Base-by-base conservation (phyloP, 495 filamentous ascomycete genomes). In the Mycothermus thermophilus region DNA sequence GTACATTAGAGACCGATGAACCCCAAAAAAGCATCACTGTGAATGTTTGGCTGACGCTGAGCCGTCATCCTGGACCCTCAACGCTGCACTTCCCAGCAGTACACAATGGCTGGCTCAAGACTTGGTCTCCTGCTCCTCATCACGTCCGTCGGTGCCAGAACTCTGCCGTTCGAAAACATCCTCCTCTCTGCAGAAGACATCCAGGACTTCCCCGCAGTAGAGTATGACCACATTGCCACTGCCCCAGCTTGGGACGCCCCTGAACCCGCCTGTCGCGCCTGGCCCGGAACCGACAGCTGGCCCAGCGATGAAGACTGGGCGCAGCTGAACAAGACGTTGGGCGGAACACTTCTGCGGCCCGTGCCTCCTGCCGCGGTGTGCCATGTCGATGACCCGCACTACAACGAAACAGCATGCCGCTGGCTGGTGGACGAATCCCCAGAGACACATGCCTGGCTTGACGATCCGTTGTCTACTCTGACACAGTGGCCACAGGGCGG, bases 321-420 rank as follows among this genome's bases (percentile, higher is more conserved):
- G 8, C 13, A 30, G 12, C 16, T 40, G 12, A 40, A 40, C 25
- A 17, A 4, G 5, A 27, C 37, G 0, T 24, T 40, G 17, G 25
- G 17, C 1, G 37, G 37, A 1, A 10, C 16, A 4, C 37, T 40
- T 2, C 30, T 40, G 2, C 9, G 20, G 11, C 54, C 66, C 0
- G 48, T 63, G 1, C 72, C 72, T 13, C 49, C 64, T 1, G 70
- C 61, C 2, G 55, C 66, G 1, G 62, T 63, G 5, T 77, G 72
- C 38, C 75, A 74, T 29, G 58, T 55, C 6, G 60, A 59, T 24
- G 52, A 58, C n/a, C n/a, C n/a, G 0, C 41, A 55, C 9, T 67
- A 68, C 32, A 56, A 72, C 41, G 46, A 48, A 2, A 43, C 47
- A 0, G 46, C 56, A 30, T 76, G 71, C 41, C 42, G 46, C 1